These are phyloP conservation scores for Macrolepiota albuminosa DNA, from an alignment of 768 basidiomycete species.

Conservation along the genomic window DNA sequence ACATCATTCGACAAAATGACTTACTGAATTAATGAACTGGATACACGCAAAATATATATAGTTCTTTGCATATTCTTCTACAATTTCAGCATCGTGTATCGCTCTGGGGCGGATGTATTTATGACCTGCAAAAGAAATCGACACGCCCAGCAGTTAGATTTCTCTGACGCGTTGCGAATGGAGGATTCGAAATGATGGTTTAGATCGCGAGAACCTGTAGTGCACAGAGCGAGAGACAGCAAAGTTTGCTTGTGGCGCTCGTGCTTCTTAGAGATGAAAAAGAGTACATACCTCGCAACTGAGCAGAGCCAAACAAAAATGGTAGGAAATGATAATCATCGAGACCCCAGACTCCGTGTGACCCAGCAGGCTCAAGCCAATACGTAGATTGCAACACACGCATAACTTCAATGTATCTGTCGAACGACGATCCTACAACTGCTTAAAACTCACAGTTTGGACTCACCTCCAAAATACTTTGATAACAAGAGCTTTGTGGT, in stretches of 20 bases:
- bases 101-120: slow-evolving; percentile 88
- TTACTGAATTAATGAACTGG: slow-evolving; percentile 88
- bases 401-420: slow-evolving; percentile 74
- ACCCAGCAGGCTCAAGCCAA: slow-evolving; percentile 98
- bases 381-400: slow-evolving; percentile 87
- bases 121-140: slow-evolving; percentile 47
- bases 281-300: slow-evolving; percentile 49
- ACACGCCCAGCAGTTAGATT: neutral
- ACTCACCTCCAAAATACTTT: slow-evolving; percentile 84
- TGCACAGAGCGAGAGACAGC: neutral
- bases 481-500: slow-evolving; percentile 73
- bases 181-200: neutral
- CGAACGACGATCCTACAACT: slow-evolving; percentile 40
- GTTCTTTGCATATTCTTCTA: slow-evolving; percentile 86
- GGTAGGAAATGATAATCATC: slow-evolving; percentile 97
- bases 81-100: slow-evolving; percentile 86
- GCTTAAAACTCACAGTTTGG: neutral
- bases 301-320: slow-evolving; percentile 83
- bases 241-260: neutral
- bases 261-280: too few relatives aligned
- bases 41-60: slow-evolving; percentile 99
- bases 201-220: too few relatives aligned
- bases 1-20: slow-evolving; percentile 17
- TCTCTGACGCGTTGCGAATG: neutral
- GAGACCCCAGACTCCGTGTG: slow-evolving; percentile 96